These are phyloP conservation scores for Bipolaris sorokiniana DNA, from an alignment of 2,329 filamentous ascomycete genomes.

Conservation along the genomic window DNA sequence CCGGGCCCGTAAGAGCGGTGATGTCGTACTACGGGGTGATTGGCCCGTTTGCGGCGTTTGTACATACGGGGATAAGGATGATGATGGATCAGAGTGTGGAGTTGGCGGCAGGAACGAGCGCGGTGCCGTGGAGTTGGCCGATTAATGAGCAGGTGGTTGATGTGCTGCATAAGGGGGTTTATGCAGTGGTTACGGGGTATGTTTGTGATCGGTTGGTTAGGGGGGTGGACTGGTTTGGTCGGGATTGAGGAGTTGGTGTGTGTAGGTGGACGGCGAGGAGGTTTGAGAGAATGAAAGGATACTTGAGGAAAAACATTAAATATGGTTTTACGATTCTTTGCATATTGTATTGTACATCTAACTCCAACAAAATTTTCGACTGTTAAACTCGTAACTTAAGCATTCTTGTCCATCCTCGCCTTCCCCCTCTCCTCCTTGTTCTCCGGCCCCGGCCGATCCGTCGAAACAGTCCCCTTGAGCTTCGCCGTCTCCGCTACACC, in stretches of 20 bases:
- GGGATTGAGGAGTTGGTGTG: neutral
- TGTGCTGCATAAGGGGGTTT: slow-evolving; percentile 39
- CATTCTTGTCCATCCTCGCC: slow-evolving; percentile 30
- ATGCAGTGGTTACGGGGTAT: slow-evolving; percentile 37
- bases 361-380: too few species aligned
- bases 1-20: slow-evolving; percentile 31
- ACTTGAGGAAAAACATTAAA: too few species aligned
- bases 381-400: too few species aligned
- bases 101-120: slow-evolving; percentile 36
- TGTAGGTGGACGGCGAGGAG: too few species aligned
- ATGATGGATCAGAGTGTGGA: slow-evolving; percentile 42
- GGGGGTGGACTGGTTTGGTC: slow-evolving; percentile 29
- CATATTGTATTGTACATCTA: too few species aligned
- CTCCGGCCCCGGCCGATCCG: slow-evolving; percentile 40
- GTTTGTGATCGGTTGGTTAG: slow-evolving; percentile 28
- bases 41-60: slow-evolving; percentile 38
- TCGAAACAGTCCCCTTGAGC: slow-evolving; percentile 46
- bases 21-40: slow-evolving; percentile 44
- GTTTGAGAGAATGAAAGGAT: too few species aligned
- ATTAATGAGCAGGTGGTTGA: slow-evolving; percentile 44
- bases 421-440: slow-evolving; percentile 45
- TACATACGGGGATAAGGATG: slow-evolving; percentile 39
- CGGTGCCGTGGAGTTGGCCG: slow-evolving; percentile 44
- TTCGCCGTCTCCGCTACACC: slow-evolving; percentile 63
- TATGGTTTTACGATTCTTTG: accelerated